These are phyloP conservation scores for Saururus chinensis DNA, from an alignment of 164 flowering plant species.

Conservation along the genomic window DNA sequence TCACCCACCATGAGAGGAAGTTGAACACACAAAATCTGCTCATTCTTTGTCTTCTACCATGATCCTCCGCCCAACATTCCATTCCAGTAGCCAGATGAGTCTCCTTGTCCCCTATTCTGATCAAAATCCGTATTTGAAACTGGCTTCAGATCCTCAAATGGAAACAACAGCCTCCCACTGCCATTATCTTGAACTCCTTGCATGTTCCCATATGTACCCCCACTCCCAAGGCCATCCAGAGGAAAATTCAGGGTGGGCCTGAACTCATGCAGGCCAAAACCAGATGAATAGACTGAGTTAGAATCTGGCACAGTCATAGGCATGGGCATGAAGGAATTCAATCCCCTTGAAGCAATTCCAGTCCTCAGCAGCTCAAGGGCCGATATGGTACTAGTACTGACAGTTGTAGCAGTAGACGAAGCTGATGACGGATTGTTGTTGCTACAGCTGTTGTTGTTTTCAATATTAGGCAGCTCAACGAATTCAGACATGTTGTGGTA, in stretches of 20 bases:
- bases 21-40: slow-evolving; percentile 5
- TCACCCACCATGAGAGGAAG: slow-evolving; percentile 8
- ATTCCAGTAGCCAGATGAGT: slow-evolving; percentile 76
- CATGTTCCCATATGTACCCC: slow-evolving; percentile 36
- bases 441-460: slow-evolving; percentile 9
- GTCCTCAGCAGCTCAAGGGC: slow-evolving; percentile 46
- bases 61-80: slow-evolving; percentile 83
- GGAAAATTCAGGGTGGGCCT: slow-evolving; percentile 54
- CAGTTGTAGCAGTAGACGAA: slow-evolving; percentile 12
- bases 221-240: slow-evolving; percentile 46
- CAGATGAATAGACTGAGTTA: slow-evolving; percentile 31
- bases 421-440: slow-evolving; percentile 7
- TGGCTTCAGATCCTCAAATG: slow-evolving; percentile 67
- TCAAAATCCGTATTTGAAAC: slow-evolving; percentile 29
- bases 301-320: slow-evolving; percentile 36
- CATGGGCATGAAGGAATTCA: slow-evolving; percentile 54
- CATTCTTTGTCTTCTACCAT: slow-evolving; percentile 33
- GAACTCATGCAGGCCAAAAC: slow-evolving; percentile 41
- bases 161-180: slow-evolving; percentile 50
- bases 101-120: slow-evolving; percentile 39
- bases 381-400: slow-evolving; percentile 23
- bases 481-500: slow-evolving; percentile 22
- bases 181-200: slow-evolving; percentile 29
- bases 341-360: slow-evolving; percentile 35
- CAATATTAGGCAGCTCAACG: slow-evolving; percentile 22